Conservation (phyloP, 345 rosid species). For the Rhodomyrtus tomentosa region DNA sequence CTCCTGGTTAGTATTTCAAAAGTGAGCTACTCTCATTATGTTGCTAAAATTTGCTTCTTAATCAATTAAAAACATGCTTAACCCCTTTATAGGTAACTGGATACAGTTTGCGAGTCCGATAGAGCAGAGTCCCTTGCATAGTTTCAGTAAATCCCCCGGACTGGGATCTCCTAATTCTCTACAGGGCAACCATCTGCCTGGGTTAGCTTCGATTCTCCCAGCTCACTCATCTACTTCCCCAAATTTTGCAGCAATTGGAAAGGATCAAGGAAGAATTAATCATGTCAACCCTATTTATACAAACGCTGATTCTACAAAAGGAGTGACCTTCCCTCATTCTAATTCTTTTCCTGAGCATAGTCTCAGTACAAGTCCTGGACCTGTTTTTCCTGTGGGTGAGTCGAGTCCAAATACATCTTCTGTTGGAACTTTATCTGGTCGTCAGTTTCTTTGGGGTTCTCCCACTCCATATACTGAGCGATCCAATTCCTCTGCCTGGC, state of each 20-base stretch:
- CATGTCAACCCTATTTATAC: constrained; percentile 33
- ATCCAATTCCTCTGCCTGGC: constrained; percentile 47
- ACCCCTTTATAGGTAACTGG: constrained; percentile 58
- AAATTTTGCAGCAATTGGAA: constrained; percentile 63
- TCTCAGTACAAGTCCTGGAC: constrained; percentile 25
- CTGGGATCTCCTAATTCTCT: constrained; percentile 39
- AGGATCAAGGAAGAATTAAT: constrained; percentile 52
- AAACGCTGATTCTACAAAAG: constrained; percentile 29
- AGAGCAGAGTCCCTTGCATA: constrained; percentile 49
- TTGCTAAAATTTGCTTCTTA: not conserved
- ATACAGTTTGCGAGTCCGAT: constrained; percentile 54
- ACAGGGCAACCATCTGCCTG: constrained; percentile 45
- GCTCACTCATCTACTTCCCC: constrained; percentile 42
- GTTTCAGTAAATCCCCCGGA: constrained; percentile 54
- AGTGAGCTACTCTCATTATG: not conserved
- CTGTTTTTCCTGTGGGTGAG: constrained; percentile 32
- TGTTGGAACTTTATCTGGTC: constrained; percentile 67
- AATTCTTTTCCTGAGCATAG: constrained; percentile 44
- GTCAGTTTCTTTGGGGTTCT: constrained; percentile 91
- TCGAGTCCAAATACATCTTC: constrained; percentile 44
- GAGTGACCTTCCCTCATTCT: constrained; percentile 36
- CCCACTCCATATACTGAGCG: constrained; percentile 43
- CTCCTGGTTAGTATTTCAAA: constrained; percentile 49
- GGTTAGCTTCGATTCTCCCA: constrained; percentile 82
- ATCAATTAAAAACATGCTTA: not conserved